Evolutionary conservation across 257 asterid species (phyloP), one percentile per base, ranked within the genome.

Genomic region (Parsonsia alboflavescens): DNA sequence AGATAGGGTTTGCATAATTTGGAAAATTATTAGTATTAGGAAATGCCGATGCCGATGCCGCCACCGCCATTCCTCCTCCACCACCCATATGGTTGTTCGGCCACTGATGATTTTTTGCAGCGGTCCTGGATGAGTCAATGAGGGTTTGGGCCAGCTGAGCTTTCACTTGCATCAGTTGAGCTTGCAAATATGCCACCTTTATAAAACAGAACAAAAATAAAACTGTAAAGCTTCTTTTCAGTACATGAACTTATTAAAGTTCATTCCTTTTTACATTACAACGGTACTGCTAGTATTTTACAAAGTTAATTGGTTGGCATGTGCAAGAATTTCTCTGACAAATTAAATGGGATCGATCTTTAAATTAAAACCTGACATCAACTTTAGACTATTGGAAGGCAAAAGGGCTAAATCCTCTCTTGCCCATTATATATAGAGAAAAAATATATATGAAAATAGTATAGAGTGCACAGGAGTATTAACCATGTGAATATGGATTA

Each of bases 151-250:
- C 88, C 16, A 91, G 76, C 48, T 88, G 91, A 53, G 87, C 83
- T 77, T 86, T 93, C 72, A 80, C 85, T 82, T 91, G 93, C 90
- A 91, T 77, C 62, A 93, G 73, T 67, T 93, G 98, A 61, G 91
- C 92, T 87, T 93, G 96, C 76, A 93, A 73, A 75, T 80, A 83
- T 71, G 96, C 87, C 66, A 93, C 97, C 97, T 93, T 33, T 39
- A 24, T 46, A 46, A 68, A 58, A 53, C 17, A 44, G 0, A 28
- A 24, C 48, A 49, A 11, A 9, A 54, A 2, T 3, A 19, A 22
- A 52, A 8, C 58, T 36, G 22, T 12, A 17, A 13, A 54, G 7
- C 17, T 28, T 13, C n/a, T 3, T 73, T 76, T 33, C 24, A 61
- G 53, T 68, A 17, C 45, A 56, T 30, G 13, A 28, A 2, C 16